Evolutionary conservation across 306 rosid genomes (phyloP), one percentile per base, ranked within the genome.

Genomic region (Vigna trinervia): DNA sequence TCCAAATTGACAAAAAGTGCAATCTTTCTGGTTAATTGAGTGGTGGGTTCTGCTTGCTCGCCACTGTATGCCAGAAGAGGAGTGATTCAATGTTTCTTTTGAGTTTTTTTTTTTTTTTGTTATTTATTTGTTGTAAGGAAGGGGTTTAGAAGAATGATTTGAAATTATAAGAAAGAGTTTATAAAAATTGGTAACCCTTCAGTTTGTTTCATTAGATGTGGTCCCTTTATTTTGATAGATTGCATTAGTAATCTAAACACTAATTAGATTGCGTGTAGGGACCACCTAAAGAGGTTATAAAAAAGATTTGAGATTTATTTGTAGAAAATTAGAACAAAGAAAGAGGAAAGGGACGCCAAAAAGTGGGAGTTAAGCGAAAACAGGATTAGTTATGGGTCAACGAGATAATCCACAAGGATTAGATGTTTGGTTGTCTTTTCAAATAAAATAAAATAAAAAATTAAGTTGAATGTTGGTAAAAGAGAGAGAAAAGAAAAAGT

Each of bases 401-500:
- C 34, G 34, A 30, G 34, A 30, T 30, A 30, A 30, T 30, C 34
- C 34, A 30, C 34, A 30, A 51, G 78, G 64, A 77, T 80, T 80
- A 80, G 60, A 84, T 81, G 82, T 80, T 72, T 76, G 58, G 32
- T 58, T 85, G 81, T 81, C 84, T 57, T 79, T 28, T 61, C 13
- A 66, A 69, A 34, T 34, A 34, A 34, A 30, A 30, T 30, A 30
- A 30, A 30, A 28, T 28, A 28, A 30, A 30, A 26, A 30, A 30
- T 3, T 30, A 30, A 4, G 34, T 30, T 4, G 5, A 28, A 2
- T 28, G 32, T 28, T 28, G 32, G 32, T 34, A 34, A 36, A 34
- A 36, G 39, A 36, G 1, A 5, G 5, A 1, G 1, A 36, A 38
- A 41, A 41, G 12, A 45, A 53, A 6, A 23, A 23, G 26, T 23